Evolutionary conservation across 1,284 basidiomycete species (phyloP).

Genomic region (Sporisorium graminicola): DNA sequence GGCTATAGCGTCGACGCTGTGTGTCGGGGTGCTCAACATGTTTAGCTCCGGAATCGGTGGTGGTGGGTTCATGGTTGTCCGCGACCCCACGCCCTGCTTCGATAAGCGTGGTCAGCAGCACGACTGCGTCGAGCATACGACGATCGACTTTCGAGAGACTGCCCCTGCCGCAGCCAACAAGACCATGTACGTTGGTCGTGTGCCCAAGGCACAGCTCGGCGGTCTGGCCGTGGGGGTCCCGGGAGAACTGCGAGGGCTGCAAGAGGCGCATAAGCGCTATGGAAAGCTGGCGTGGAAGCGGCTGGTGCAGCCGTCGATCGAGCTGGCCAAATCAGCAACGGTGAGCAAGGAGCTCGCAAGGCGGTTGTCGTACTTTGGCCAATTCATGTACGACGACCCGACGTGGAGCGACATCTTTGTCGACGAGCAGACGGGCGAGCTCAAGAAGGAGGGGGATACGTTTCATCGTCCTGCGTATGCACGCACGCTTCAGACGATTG

Average conservation of each 20-base stretch:
- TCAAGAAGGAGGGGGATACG: constrained; percentile 70
- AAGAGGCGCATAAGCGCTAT: constrained; percentile 61
- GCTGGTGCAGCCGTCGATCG: constrained; percentile 64
- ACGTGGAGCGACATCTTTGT: constrained; percentile 66
- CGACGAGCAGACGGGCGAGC: constrained; percentile 71
- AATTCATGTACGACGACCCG: constrained; percentile 64
- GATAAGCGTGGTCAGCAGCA: constrained; percentile 6
- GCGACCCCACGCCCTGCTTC: constrained; percentile 74
- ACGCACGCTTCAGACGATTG: constrained; percentile 55
- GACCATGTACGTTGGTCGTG: constrained; percentile 67
- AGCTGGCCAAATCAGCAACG: constrained; percentile 58
- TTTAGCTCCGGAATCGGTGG: constrained; percentile 72
- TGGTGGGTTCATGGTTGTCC: constrained; percentile 64
- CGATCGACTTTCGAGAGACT: constrained; percentile 72
- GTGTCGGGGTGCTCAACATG: constrained; percentile 70
- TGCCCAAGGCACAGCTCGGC: constrained; percentile 53
- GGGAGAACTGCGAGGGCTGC: constrained; percentile 68
- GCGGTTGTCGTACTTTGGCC: constrained; percentile 69
- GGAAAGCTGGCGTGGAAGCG: constrained; percentile 66
- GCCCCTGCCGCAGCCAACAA: constrained; percentile 70
- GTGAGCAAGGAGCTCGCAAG: constrained; percentile 57
- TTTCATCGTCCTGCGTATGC: constrained; percentile 57
- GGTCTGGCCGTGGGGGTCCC: constrained; percentile 68
- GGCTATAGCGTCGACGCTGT: constrained; percentile 75
- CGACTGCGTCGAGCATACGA: constrained; percentile 59